A percentile compares a stretch with the other conserved stretches of the same genome.
These are phyloP conservation scores for Symmetrospora coprosmae DNA, from an alignment of 768 basidiomycete genomes.

Conservation along the genomic window DNA sequence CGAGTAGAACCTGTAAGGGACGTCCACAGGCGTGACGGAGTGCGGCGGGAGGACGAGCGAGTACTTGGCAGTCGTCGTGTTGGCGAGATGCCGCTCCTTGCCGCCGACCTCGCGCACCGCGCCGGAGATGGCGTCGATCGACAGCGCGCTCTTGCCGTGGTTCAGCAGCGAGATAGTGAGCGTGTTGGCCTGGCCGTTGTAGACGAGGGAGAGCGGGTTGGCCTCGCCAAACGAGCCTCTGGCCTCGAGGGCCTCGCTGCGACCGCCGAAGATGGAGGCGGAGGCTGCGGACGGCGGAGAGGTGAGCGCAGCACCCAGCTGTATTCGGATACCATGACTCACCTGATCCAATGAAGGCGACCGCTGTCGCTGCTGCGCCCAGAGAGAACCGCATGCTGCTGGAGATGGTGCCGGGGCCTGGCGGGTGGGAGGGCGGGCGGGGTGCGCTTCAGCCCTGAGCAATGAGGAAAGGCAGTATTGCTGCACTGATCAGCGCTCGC, in stretches of 20 bases:
- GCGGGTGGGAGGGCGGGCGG: too few species aligned
- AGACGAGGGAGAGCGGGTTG: conserved; percentile 14
- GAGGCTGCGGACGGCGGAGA: background rate
- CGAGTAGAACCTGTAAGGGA: conserved; percentile 18
- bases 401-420: too few species aligned
- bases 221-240: conserved; percentile 4
- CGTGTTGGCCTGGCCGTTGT: conserved; percentile 13
- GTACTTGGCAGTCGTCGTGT: conserved; percentile 18
- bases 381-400: too few species aligned
- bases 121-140: conserved; percentile 11
- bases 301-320: too few species aligned
- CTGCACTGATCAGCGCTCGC: too few species aligned
- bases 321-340: too few species aligned
- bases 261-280: conserved; percentile 11
- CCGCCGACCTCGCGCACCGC: conserved; percentile 14
- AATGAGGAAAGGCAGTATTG: too few species aligned
- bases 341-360: too few species aligned
- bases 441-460: too few species aligned
- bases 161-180: conserved; percentile 5
- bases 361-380: too few species aligned
- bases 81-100: conserved; percentile 19
- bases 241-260: conserved; percentile 6
- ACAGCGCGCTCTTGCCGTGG: conserved; percentile 2
- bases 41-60: conserved; percentile 9
- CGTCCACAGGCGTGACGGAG: background rate